These are phyloP conservation scores for Apodospora peruviana DNA, from an alignment of 495 filamentous ascomycete genomes.

Conservation along the genomic window DNA sequence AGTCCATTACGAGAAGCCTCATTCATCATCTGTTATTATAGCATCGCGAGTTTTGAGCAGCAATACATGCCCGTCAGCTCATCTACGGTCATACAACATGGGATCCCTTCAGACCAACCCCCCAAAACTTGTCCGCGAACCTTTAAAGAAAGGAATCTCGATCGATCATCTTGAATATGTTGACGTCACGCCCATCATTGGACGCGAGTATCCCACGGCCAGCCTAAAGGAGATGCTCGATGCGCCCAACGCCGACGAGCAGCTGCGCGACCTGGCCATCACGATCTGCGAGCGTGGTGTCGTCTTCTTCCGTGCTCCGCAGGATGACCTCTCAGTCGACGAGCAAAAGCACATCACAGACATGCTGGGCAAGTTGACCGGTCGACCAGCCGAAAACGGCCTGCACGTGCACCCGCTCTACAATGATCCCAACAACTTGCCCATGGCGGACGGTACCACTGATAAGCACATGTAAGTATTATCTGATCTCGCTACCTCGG, in stretches of 20 bases:
- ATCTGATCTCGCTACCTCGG: too few species aligned
- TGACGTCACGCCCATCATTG: slow-evolving; percentile 64
- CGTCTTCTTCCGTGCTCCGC: slow-evolving; percentile 48
- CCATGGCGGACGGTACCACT: slow-evolving; percentile 34
- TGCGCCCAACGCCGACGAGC: slow-evolving; percentile 59
- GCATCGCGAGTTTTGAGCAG: too few species aligned
- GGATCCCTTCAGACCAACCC: too few species aligned
- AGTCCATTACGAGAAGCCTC: too few species aligned
- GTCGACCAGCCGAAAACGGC: slow-evolving; percentile 36
- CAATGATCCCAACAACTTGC: slow-evolving; percentile 37
- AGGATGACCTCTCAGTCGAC: slow-evolving; percentile 33
- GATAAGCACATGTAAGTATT: slow-evolving; percentile 35
- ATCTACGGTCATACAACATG: too few species aligned
- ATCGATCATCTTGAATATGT: slow-evolving; percentile 54
- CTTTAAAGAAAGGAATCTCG: not conserved
- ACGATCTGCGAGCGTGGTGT: slow-evolving; percentile 54
- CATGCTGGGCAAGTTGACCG: slow-evolving; percentile 33
- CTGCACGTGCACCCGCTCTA: slow-evolving; percentile 40
- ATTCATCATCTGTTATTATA: too few species aligned
- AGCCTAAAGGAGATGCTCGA: slow-evolving; percentile 56
- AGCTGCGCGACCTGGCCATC: slow-evolving; percentile 58
- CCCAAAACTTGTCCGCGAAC: too few species aligned
- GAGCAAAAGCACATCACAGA: slow-evolving; percentile 37
- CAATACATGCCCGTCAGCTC: too few species aligned
- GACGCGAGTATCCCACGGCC: slow-evolving; percentile 55